A percentile compares a stretch with the other conserved stretches of the same genome.
These are phyloP conservation scores for Dioscorea zingiberensis DNA, from an alignment of 106 monocot species.

Conservation along the genomic window DNA sequence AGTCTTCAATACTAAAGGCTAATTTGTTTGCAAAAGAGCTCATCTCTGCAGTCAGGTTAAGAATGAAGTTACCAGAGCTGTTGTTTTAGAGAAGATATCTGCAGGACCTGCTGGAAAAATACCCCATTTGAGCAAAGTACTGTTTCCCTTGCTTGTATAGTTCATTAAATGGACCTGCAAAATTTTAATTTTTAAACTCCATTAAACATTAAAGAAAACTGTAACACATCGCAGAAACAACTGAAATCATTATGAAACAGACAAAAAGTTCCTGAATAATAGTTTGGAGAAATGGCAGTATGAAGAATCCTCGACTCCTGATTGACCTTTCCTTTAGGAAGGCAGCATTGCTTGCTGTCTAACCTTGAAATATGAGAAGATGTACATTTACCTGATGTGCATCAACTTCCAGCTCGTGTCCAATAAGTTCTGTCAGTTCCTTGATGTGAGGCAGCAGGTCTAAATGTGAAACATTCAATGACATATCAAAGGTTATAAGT, in stretches of 20 bases:
- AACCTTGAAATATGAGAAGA: not conserved
- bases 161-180: constrained; percentile 59
- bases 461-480: constrained; percentile 52
- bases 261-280: not conserved
- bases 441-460: constrained; percentile 45
- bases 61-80: constrained; percentile 60
- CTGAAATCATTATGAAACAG: not conserved
- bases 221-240: not conserved
- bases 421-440: constrained; percentile 62
- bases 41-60: not conserved
- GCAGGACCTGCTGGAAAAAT: constrained; percentile 59
- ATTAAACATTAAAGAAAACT: not conserved
- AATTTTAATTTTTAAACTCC: not conserved
- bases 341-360: not conserved
- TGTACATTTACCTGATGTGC: constrained; percentile 50
- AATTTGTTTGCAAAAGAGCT: not conserved
- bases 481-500: constrained; percentile 76
- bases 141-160: constrained; percentile 45
- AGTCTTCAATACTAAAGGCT: not conserved
- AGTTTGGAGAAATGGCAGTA: not conserved
- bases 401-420: constrained; percentile 68
- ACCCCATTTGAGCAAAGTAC: constrained; percentile 60
- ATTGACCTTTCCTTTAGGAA: not conserved
- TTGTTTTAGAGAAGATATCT: constrained; percentile 52
- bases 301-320: not conserved